Base-by-base conservation (phyloP, 2,329 filamentous ascomycete species). In the Talaromyces sp. region DNA sequence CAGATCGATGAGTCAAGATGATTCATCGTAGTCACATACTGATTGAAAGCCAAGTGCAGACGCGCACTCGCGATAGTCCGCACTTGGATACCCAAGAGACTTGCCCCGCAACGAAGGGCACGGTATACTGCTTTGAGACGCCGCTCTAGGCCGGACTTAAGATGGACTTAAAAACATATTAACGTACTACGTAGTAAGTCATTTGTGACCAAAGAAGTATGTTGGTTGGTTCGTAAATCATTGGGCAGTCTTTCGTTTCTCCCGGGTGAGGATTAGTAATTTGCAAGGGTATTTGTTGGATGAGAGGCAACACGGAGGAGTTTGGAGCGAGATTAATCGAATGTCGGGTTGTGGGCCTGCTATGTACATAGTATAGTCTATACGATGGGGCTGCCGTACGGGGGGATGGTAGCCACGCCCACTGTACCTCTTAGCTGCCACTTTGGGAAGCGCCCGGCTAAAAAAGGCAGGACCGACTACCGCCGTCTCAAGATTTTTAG, bases 1-100 rank as follows among this genome's bases (percentile, higher is more conserved):
- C 19, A 16, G 7, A 56, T 39, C 33, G 52, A 56, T 56, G 33
- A 56, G 52, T 56, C 52, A 56, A 56, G n/a, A 56, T 56, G 52
- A 56, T 14, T 56, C 52, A 56, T 54, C 27, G 27, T 37, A 37
- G 9, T 37, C 35, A 31, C 27, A 31, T 31, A 31, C 27, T 37
- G 9, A 37, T 10, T 37, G 24, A 6, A n/a, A 52, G 48, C 48
- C 48, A 19, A 54, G 50, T 11, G 3, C 35, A 13, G 33, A 56
- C 52, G n/a, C 33, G 11, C 39, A 24, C 31, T 35, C 35, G 27
- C 27, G 3, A 33, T 24, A n/a, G 47, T 54, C 50, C n/a, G n/a
- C 50, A 54, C 52, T 39, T 56, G 52, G 31, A 35, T n/a, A 13
- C 22, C n/a, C 19, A 27, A 19, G 50, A 13, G n/a, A 31, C 48